Conservation (phyloP, 805 yeast genomes). For the Saccharomycopsis sp. region DNA sequence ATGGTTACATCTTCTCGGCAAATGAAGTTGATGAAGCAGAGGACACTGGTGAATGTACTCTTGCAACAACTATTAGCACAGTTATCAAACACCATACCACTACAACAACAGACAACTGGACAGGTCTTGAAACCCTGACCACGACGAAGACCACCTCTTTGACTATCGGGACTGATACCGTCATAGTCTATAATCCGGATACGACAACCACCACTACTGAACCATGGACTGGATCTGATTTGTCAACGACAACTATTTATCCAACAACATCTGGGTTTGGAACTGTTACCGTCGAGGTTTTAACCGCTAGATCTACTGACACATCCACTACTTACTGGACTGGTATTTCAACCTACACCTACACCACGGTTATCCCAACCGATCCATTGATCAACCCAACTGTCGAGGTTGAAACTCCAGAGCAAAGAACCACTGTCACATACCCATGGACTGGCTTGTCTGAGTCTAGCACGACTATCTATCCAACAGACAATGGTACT, state of each 20-base stretch:
- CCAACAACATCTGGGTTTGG: slow-evolving; percentile 1
- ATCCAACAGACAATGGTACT: not conserved
- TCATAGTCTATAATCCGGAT: slow-evolving; percentile 9
- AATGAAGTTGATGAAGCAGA: no score
- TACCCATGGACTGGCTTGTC: slow-evolving; percentile 11
- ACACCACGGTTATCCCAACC: slow-evolving; percentile 21
- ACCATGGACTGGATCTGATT: slow-evolving; percentile 15
- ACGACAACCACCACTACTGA: slow-evolving; percentile 8
- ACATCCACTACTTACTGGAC: slow-evolving; percentile 8
- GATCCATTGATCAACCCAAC: slow-evolving; percentile 6
- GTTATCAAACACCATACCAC: not conserved
- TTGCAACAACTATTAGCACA: not conserved
- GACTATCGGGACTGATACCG: not conserved
- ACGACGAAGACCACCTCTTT: slow-evolving; percentile 1
- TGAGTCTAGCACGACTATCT: not conserved
- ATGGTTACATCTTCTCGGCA: not conserved
- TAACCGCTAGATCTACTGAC: not conserved
- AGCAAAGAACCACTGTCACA: not conserved
- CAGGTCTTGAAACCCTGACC: slow-evolving; percentile 5
- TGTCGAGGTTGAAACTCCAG: slow-evolving; percentile 13
- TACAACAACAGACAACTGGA: slow-evolving; percentile 6
- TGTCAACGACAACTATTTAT: slow-evolving; percentile 19
- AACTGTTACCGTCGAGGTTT: not conserved
- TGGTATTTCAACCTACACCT: slow-evolving; percentile 13
- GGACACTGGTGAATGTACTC: not conserved